Evolutionary conservation across 345 rosid genomes (phyloP).

Genomic region (Isatis tinctoria): DNA sequence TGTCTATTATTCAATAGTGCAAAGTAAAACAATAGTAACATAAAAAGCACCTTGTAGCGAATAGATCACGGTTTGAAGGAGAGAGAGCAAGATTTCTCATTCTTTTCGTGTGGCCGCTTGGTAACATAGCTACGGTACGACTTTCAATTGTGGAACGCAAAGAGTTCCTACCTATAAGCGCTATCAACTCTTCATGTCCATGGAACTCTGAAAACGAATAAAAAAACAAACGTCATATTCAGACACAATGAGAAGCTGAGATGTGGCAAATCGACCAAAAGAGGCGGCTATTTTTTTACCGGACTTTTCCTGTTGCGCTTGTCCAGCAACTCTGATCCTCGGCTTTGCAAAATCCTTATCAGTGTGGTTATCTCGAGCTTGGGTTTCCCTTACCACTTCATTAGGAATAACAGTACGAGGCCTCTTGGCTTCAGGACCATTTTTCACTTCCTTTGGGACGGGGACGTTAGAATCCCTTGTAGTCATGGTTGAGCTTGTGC

Average conservation of each 20-base stretch:
- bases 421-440: constrained; percentile 13
- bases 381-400: constrained; percentile 27
- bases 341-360: constrained; percentile 8
- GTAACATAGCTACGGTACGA: constrained; percentile 25
- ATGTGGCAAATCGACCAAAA: background rate
- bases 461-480: background rate
- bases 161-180: constrained; percentile 35
- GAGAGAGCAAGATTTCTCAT: constrained; percentile 36
- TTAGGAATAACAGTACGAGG: constrained; percentile 9
- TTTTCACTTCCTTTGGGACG: background rate
- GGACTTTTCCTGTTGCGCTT: constrained; percentile 14
- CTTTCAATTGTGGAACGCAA: constrained; percentile 28
- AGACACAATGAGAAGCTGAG: constrained; percentile 7
- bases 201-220: constrained; percentile 15
- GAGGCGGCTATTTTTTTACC: constrained; percentile 13
- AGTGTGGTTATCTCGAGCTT: constrained; percentile 3
- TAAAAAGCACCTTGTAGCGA: constrained; percentile 30
- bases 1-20: background rate
- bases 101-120: constrained; percentile 36
- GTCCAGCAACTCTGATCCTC: constrained; percentile 18
- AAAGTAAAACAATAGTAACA: background rate
- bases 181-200: constrained; percentile 35
- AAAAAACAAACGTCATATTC: background rate
- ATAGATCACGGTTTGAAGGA: constrained; percentile 27
- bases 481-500: constrained; percentile 7